Evolutionary conservation across 768 basidiomycete species (phyloP).

Genomic region (Serendipita vermifera): DNA sequence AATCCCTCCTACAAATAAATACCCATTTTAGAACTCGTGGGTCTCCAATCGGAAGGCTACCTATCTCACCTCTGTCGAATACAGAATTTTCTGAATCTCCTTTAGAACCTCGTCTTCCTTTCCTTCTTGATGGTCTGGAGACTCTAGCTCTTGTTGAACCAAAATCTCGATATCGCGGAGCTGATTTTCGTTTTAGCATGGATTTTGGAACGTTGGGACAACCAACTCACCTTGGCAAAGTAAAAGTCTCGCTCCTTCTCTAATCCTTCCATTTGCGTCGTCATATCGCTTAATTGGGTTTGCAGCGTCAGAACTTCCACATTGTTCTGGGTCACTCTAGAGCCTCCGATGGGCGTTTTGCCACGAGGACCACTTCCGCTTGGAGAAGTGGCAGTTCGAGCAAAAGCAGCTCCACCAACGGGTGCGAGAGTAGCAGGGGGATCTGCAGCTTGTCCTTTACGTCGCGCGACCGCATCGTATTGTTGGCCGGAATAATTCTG

Average conservation of each 20-base stretch:
- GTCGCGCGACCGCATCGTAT: slow-evolving; percentile 74
- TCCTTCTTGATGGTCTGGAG: slow-evolving; percentile 36
- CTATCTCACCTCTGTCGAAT: slow-evolving; percentile 75
- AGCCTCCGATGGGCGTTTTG: slow-evolving; percentile 52
- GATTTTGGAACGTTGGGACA: slow-evolving; percentile 2
- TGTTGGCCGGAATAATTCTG: slow-evolving; percentile 73
- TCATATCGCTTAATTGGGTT: slow-evolving; percentile 69
- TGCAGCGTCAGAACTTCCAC: slow-evolving; percentile 59
- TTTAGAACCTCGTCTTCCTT: slow-evolving; percentile 49
- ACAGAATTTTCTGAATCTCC: slow-evolving; percentile 84
- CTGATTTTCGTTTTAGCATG: slow-evolving; percentile 36
- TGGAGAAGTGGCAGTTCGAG: slow-evolving; percentile 23
- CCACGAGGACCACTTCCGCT: slow-evolving; percentile 41
- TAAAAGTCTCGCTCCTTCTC: slow-evolving; percentile 99
- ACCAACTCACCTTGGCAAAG: slow-evolving; percentile 72
- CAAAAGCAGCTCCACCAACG: slow-evolving; percentile 32
- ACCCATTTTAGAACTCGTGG: background rate
- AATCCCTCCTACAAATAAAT: slow-evolving; percentile 61
- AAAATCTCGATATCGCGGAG: slow-evolving; percentile 93
- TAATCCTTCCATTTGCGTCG: slow-evolving; percentile 68
- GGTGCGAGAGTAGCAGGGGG: slow-evolving; percentile 70
- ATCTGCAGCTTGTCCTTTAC: slow-evolving; percentile 65
- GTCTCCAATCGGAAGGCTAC: background rate
- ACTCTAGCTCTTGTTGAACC: slow-evolving; percentile 66
- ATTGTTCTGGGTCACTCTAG: slow-evolving; percentile 51